A percentile compares a stretch with the other conserved stretches of the same genome.
Conservation (phyloP, 148 eudicot genomes). For the Camellia sinensis region DNA sequence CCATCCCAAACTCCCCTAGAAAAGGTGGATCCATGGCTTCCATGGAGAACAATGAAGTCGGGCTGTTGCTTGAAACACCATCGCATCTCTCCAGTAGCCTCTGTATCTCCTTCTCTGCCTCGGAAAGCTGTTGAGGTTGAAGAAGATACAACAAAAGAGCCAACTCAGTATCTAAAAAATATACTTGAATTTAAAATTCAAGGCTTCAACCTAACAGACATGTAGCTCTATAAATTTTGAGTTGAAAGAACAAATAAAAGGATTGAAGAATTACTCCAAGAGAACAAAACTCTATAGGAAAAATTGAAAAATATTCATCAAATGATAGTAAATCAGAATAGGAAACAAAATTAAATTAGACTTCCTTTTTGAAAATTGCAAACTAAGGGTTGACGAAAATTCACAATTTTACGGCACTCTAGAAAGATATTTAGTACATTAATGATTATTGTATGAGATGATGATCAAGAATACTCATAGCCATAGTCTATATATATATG, state of each 20-base stretch:
- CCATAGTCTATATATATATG: no score
- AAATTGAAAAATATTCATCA: neutral
- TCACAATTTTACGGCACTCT: neutral
- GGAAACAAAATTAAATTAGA: neutral
- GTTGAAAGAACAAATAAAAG: neutral
- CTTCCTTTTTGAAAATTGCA: no score
- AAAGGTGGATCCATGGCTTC: no score
- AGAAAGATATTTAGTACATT: neutral
- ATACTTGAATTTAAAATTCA: neutral
- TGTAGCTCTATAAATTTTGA: neutral
- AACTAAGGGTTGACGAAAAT: neutral
- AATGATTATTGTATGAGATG: neutral
- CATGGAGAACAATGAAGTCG: no score
- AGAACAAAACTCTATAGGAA: neutral
- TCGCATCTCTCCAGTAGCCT: no score
- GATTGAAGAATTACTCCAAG: neutral
- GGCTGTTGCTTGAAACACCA: no score
- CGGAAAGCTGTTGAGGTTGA: no score
- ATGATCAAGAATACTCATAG: no score
- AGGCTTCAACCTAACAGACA: neutral
- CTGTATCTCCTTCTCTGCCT: no score
- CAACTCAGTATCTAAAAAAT: no score
- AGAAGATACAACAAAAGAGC: neutral
- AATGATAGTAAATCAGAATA: neutral
- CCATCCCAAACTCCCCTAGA: no score